Conservation (phyloP, 2,329 filamentous ascomycete genomes). For the Xylariomycetidae sp. region DNA sequence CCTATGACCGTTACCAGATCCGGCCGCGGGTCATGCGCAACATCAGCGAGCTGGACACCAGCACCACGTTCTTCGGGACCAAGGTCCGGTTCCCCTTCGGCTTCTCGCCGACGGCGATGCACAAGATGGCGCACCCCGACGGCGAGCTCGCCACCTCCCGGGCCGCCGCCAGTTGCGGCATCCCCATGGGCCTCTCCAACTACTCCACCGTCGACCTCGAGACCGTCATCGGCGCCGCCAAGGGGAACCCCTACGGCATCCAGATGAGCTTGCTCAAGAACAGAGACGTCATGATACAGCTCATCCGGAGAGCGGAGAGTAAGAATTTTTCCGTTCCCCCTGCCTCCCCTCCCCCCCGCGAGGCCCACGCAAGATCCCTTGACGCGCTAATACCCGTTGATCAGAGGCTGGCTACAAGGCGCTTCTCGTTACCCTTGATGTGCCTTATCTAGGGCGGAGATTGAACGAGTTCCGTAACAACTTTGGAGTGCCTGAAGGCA, state of each 20-base stretch:
- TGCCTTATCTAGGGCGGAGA: constrained; percentile 47
- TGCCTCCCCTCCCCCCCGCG: too few relatives aligned
- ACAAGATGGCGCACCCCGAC: constrained; percentile 46
- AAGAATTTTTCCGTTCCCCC: too few relatives aligned
- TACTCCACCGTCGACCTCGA: constrained; percentile 41
- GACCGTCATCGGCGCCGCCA: constrained; percentile 37
- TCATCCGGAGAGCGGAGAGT: constrained; percentile 40
- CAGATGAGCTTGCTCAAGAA: constrained; percentile 51
- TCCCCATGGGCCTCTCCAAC: constrained; percentile 44
- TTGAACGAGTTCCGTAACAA: constrained; percentile 50
- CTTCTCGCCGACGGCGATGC: constrained; percentile 49
- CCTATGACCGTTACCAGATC: constrained; percentile 47
- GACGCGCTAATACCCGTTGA: neutral
- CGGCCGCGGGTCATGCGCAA: constrained; percentile 40
- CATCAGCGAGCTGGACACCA: constrained; percentile 32
- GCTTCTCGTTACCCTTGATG: constrained; percentile 50
- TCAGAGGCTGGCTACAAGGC: constrained; percentile 43
- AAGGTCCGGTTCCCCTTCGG: constrained; percentile 46
- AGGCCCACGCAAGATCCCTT: too few relatives aligned
- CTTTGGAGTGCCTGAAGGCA: constrained; percentile 40
- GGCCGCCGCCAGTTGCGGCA: constrained; percentile 36
- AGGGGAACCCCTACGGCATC: constrained; percentile 43
- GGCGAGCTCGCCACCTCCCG: constrained; percentile 46
- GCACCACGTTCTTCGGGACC: constrained; percentile 38
- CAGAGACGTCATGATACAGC: constrained; percentile 33